Conservation (phyloP, 108 stramenopile genomes). For the Schizochytrium sp. region DNA sequence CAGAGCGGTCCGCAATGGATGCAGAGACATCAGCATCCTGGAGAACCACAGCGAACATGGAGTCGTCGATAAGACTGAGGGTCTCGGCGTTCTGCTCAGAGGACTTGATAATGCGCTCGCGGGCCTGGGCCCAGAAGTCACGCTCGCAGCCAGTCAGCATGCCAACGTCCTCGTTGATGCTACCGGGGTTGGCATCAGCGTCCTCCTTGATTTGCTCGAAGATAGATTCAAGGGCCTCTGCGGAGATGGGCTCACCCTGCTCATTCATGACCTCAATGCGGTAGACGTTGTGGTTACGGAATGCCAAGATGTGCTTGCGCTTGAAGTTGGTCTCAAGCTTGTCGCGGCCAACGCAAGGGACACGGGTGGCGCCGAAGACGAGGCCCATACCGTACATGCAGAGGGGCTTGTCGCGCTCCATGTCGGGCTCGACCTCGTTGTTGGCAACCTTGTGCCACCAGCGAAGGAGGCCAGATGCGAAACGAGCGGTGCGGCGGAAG, state of each 20-base stretch:
- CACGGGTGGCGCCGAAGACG: constrained; percentile 64
- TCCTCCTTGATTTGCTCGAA: background rate
- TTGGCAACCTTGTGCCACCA: constrained; percentile 60
- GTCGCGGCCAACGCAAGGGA: constrained; percentile 62
- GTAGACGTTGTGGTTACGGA: constrained; percentile 64
- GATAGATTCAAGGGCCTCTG: constrained; percentile 44
- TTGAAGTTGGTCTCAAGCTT: constrained; percentile 58
- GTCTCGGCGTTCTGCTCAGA: constrained; percentile 59
- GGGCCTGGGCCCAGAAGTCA: constrained; percentile 65
- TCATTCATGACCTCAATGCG: constrained; percentile 2
- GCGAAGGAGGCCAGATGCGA: background rate
- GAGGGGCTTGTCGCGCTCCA: constrained; percentile 60
- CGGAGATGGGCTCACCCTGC: constrained; percentile 28
- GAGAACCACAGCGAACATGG: constrained; percentile 63
- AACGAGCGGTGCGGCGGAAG: constrained; percentile 30
- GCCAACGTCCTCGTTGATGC: constrained; percentile 46
- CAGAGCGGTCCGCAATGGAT: constrained; percentile 29
- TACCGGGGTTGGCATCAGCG: constrained; percentile 28
- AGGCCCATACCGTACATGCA: constrained; percentile 64
- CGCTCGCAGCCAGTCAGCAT: constrained; percentile 62
- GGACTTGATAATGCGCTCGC: constrained; percentile 48
- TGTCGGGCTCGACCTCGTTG: constrained; percentile 56
- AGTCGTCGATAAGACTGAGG: constrained; percentile 65
- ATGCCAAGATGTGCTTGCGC: constrained; percentile 64
- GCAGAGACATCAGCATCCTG: constrained; percentile 65